Evolutionary conservation across 139 green algal species (phyloP), one percentile per base, ranked within the genome.

Genomic region (Coelastrella sp.): DNA sequence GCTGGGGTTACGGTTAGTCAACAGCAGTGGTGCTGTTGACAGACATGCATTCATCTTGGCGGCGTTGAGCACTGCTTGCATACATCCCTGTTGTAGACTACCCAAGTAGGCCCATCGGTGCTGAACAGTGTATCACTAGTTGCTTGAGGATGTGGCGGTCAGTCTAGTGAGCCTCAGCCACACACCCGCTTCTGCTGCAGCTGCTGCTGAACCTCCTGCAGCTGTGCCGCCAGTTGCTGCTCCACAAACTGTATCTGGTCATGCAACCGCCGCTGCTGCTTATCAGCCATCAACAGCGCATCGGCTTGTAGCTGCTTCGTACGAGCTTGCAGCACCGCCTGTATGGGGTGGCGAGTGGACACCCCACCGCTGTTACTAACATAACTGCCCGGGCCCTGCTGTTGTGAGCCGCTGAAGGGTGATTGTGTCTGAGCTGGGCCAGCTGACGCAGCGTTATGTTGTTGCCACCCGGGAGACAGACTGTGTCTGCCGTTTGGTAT

Each of bases 111-210:
- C 32, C 32, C 32, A 47, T 47, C 32, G 32, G 32, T 47, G 32
- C 32, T 47, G 32, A 47, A 47, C 32, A 47, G 32, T 47, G 32
- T 47, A 47, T 47, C 32, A 47, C 32, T 47, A 47, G 32, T 47
- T 47, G 32, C 32, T 47, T 47, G 32, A 47, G 32, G 32, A 47
- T 47, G 32, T 47, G 32, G 32, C 32, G 32, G 32, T 47, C 32
- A 47, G 32, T 47, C 32, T 71, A 71, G 61, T 71, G 8, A 13
- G 61, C 61, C 10, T 71, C 61, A 71, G 3, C 57, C 20, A 32
- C 85, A 71, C 32, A 90, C 85, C 85, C 74, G 57, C 59, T 90
- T 90, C 57, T 83, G 85, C 23, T 65, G 32, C 85, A 90, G 58
- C 59, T 90, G 73, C 73, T 84, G 85, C n/a, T 90, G 73, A 58